Evolutionary conservation across 108 stramenopile species (phyloP).

Genomic region (Conticribra weissflogii): DNA sequence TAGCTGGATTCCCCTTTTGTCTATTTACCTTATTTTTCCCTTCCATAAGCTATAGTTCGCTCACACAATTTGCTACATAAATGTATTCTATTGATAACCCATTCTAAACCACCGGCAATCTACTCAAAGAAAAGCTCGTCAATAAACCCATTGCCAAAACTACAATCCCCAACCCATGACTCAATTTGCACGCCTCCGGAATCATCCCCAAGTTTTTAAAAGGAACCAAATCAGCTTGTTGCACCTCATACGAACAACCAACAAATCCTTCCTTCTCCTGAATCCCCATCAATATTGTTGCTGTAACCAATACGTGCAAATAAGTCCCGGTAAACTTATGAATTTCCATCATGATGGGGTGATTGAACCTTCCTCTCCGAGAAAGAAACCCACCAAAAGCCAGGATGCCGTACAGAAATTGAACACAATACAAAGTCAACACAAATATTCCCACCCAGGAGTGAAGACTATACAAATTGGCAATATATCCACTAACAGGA

Average conservation of each 20-base stretch:
- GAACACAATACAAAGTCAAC: constrained; percentile 53
- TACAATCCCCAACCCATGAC: constrained; percentile 57
- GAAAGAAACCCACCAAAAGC: constrained; percentile 43
- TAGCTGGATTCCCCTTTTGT: no score
- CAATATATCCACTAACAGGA: constrained; percentile 62
- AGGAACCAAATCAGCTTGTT: constrained; percentile 53
- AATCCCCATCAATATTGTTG: constrained; percentile 73
- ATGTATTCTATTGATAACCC: background rate
- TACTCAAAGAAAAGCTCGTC: constrained; percentile 46
- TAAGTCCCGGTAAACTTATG: constrained; percentile 61
- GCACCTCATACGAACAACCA: constrained; percentile 63
- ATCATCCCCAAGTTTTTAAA: constrained; percentile 49
- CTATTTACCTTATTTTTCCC: no score
- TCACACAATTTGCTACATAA: no score
- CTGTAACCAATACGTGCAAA: constrained; percentile 50
- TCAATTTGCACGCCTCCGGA: constrained; percentile 59
- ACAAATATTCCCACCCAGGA: constrained; percentile 75
- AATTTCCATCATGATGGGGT: constrained; percentile 47
- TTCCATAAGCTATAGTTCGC: no score
- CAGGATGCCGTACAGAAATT: constrained; percentile 51
- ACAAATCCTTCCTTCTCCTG: constrained; percentile 82
- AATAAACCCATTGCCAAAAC: constrained; percentile 47
- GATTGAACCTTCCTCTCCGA: constrained; percentile 29
- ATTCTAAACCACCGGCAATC: constrained; percentile 24
- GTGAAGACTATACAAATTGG: constrained; percentile 80